phyloP scores from a whole-genome alignment of 805 yeast species.

The Pichia membranifaciens region DNA sequence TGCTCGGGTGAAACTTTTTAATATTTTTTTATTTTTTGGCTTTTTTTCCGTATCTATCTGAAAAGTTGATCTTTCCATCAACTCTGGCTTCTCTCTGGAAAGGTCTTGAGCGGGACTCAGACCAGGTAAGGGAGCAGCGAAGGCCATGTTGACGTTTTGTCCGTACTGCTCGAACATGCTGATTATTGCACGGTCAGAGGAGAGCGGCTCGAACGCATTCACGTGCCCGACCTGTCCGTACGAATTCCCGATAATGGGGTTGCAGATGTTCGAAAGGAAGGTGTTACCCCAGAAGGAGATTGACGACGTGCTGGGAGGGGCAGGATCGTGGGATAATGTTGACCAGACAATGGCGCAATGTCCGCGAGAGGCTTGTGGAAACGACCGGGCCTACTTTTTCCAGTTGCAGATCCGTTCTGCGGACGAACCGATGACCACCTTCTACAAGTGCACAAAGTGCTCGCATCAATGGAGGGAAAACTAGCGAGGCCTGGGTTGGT shows the following conservation, averaged over 20 bases:
- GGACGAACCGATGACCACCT: slow-evolving; percentile 99
- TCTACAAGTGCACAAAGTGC: slow-evolving; percentile 91
- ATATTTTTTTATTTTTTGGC: too few species aligned
- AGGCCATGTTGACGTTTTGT: slow-evolving; percentile 81
- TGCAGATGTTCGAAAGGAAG: slow-evolving; percentile 81
- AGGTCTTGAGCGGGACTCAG: too few species aligned
- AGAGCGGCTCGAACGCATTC: slow-evolving; percentile 51
- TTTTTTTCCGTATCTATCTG: too few species aligned
- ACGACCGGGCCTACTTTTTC: slow-evolving; percentile 90
- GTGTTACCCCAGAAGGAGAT: slow-evolving; percentile 80
- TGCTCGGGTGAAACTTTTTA: not conserved
- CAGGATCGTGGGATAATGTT: slow-evolving; percentile 98
- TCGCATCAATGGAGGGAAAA: slow-evolving; percentile 97
- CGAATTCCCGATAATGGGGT: slow-evolving; percentile 79
- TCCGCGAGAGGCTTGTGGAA: slow-evolving; percentile 81
- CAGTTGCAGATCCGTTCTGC: slow-evolving; percentile 96
- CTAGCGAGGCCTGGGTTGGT: too few species aligned
- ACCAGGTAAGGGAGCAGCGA: too few species aligned
- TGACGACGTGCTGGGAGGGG: slow-evolving; percentile 95
- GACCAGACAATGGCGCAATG: slow-evolving; percentile 94
- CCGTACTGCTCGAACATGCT: slow-evolving; percentile 94
- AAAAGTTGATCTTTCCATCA: too few species aligned
- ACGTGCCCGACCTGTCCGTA: slow-evolving; percentile 95
- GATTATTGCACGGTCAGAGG: slow-evolving; percentile 56
- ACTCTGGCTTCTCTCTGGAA: too few species aligned